phyloP scores from a whole-genome alignment of 192 early-diverging fungal species.

The Coemansia sp. region DNA sequence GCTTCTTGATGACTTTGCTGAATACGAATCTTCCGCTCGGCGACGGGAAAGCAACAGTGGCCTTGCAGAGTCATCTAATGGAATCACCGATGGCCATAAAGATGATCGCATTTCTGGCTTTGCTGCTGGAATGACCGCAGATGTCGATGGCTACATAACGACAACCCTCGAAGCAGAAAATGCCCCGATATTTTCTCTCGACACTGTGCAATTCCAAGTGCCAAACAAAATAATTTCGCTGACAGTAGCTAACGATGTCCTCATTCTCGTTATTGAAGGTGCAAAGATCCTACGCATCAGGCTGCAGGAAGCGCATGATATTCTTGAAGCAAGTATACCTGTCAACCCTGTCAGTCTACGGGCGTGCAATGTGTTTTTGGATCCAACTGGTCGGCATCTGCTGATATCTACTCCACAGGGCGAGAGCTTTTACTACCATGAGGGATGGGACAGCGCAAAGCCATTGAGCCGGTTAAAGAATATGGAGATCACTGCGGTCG shows the following conservation, averaged over 20 bases:
- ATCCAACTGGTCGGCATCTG: slow-evolving; percentile 86
- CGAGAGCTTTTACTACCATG: slow-evolving; percentile 88
- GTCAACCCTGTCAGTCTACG: slow-evolving; percentile 27
- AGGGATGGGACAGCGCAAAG: slow-evolving; percentile 84
- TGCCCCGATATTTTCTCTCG: slow-evolving; percentile 75
- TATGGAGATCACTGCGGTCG: slow-evolving; percentile 82
- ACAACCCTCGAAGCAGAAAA: slow-evolving; percentile 45
- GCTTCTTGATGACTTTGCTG: slow-evolving; percentile 51
- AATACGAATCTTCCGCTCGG: slow-evolving; percentile 35
- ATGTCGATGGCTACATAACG: slow-evolving; percentile 42
- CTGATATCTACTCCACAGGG: slow-evolving; percentile 86
- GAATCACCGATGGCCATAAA: slow-evolving; percentile 5
- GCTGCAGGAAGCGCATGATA: slow-evolving; percentile 72
- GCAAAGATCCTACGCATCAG: slow-evolving; percentile 84
- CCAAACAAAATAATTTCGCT: slow-evolving; percentile 71
- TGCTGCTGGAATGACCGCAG: slow-evolving; percentile 6
- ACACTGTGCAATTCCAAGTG: slow-evolving; percentile 87
- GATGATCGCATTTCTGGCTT: neutral
- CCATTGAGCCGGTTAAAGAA: slow-evolving; percentile 77
- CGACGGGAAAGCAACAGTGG: slow-evolving; percentile 23
- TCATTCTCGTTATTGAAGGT: slow-evolving; percentile 77
- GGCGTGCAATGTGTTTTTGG: slow-evolving; percentile 71
- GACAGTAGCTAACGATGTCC: slow-evolving; percentile 80
- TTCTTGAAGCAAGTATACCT: slow-evolving; percentile 40
- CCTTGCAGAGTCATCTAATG: neutral